phyloP scores from a whole-genome alignment of 1,284 basidiomycete species.

The Marasmius oreades region DNA sequence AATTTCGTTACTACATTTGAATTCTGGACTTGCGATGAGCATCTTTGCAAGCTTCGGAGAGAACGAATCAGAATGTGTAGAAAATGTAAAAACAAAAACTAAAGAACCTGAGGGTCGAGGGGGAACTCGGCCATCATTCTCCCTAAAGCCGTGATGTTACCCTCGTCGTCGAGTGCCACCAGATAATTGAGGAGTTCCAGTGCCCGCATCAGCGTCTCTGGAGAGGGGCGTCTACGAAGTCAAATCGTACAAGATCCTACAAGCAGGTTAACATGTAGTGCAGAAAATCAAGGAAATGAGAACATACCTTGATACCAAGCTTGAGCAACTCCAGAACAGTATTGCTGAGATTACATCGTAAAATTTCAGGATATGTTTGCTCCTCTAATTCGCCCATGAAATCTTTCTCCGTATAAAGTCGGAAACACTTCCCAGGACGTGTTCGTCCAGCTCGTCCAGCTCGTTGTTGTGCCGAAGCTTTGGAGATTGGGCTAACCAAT shows the following conservation, averaged over 20 bases:
- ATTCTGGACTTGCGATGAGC: constrained; percentile 92
- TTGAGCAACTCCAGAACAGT: constrained; percentile 94
- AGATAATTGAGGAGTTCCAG: constrained; percentile 94
- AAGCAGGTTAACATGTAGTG: constrained; percentile 1
- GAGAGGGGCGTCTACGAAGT: constrained; percentile 98
- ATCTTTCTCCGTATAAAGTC: constrained; percentile 96
- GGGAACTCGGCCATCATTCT: constrained; percentile 98
- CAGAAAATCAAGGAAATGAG: constrained; percentile 6
- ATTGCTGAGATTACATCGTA: constrained; percentile 90
- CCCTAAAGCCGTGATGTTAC: constrained; percentile 86
- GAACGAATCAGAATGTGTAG: neutral
- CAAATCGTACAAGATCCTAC: constrained; percentile 87
- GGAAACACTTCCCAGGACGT: constrained; percentile 95
- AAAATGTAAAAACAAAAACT: neutral
- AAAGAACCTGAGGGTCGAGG: constrained; percentile 84
- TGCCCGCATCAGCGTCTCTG: constrained; percentile 97
- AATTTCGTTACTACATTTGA: constrained; percentile 95
- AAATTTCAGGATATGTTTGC: constrained; percentile 95
- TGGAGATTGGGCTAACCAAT: constrained; percentile 93
- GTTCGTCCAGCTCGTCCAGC: constrained; percentile 97
- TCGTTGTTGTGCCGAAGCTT: constrained; percentile 94
- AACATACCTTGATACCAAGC: constrained; percentile 50
- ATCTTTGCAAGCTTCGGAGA: constrained; percentile 78
- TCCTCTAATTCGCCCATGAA: constrained; percentile 95
- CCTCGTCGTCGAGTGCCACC: constrained; percentile 92